Percentiles rank a stretch among this genome's conserved stretches.
These are phyloP conservation scores for Aspergillus awamori DNA, from an alignment of 2,329 filamentous ascomycete genomes.

Conservation along the genomic window DNA sequence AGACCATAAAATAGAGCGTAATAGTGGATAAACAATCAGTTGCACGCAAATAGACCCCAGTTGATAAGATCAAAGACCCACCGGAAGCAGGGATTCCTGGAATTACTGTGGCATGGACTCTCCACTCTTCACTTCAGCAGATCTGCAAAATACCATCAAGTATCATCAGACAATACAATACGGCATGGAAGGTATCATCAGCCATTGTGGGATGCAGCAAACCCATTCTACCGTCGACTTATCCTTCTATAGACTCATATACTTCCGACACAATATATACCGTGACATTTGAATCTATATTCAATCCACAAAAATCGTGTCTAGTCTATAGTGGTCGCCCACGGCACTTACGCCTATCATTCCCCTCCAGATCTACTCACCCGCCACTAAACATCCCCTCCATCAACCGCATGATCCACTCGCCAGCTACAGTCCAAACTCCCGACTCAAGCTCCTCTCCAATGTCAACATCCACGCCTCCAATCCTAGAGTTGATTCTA, in stretches of 20 bases:
- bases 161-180: too few species aligned
- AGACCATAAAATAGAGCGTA: too few species aligned
- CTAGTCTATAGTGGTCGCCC: not conserved
- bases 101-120: too few species aligned
- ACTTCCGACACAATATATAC: not conserved
- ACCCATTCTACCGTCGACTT: too few species aligned
- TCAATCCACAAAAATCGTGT: not conserved
- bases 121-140: too few species aligned
- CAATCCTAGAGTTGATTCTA: not conserved
- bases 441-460: not conserved
- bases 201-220: too few species aligned
- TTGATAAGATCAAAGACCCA: too few species aligned
- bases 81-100: too few species aligned
- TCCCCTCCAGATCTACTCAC: not conserved
- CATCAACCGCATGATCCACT: conserved; percentile 8
- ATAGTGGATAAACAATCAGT: too few species aligned
- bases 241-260: not conserved
- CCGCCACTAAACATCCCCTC: conserved; percentile 2
- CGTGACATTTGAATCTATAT: not conserved
- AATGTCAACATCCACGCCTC: not conserved
- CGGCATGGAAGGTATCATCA: too few species aligned
- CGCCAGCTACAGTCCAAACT: not conserved
- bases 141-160: too few species aligned
- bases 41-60: too few species aligned
- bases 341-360: not conserved